These are phyloP conservation scores for Punica granatum DNA, from an alignment of 345 rosid genomes.

Conservation along the genomic window DNA sequence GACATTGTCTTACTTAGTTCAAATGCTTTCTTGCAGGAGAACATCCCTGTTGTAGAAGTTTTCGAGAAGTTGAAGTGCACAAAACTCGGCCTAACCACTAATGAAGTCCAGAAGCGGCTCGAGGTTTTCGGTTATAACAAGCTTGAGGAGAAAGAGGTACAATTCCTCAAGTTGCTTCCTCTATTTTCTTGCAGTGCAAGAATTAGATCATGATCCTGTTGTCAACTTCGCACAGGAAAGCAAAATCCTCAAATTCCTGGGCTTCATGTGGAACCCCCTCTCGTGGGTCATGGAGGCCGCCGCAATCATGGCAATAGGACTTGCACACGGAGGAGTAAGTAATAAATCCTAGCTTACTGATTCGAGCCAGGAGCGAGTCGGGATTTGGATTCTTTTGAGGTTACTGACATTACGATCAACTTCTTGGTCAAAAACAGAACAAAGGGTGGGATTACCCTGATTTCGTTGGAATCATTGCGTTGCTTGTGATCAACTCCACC, in stretches of 20 bases:
- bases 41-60: constrained; percentile 45
- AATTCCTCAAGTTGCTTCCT: not conserved
- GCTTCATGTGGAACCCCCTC: constrained; percentile 63
- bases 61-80: constrained; percentile 48
- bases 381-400: not conserved
- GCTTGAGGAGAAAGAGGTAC: constrained; percentile 55
- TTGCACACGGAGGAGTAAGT: constrained; percentile 46
- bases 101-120: constrained; percentile 36
- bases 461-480: constrained; percentile 32
- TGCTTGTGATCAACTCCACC: constrained; percentile 46
- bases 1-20: not conserved
- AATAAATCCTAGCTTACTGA: not conserved
- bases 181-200: not conserved
- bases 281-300: constrained; percentile 65
- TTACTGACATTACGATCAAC: not conserved
- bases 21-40: constrained; percentile 32
- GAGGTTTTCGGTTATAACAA: constrained; percentile 51
- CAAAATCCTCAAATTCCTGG: constrained; percentile 47
- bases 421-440: constrained; percentile 15
- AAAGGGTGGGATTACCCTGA: constrained; percentile 38
- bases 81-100: constrained; percentile 29
- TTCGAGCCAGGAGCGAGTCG: not conserved
- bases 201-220: not conserved
- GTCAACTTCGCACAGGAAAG: constrained; percentile 27
- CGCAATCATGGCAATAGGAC: constrained; percentile 46